Conservation (phyloP, 495 filamentous ascomycete species). For the Monascus purpureus region DNA sequence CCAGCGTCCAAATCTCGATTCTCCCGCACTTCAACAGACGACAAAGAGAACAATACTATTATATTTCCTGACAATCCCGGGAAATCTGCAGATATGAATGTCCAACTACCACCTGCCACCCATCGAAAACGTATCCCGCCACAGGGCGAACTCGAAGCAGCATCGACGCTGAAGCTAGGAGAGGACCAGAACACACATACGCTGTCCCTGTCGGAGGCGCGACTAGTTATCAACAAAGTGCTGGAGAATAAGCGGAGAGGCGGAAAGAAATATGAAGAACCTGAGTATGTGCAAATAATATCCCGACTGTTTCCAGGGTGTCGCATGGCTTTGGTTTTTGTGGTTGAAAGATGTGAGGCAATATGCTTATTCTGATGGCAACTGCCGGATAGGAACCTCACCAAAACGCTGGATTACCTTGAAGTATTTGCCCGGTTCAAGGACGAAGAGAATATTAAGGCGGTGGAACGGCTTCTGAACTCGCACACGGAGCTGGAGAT, state of each 20-base stretch:
- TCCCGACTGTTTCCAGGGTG: too few relatives aligned
- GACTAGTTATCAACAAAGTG: constrained; percentile 77
- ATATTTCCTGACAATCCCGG: too few relatives aligned
- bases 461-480: constrained; percentile 70
- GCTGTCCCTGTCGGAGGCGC: constrained; percentile 79
- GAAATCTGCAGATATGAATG: too few relatives aligned
- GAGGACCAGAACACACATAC: constrained; percentile 83
- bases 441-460: constrained; percentile 83
- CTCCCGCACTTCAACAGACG: too few relatives aligned
- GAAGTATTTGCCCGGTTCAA: constrained; percentile 92
- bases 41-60: neutral
- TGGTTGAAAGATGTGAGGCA: too few relatives aligned
- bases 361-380: too few relatives aligned
- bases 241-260: constrained; percentile 44
- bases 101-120: constrained; percentile 37
- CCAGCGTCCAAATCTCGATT: too few relatives aligned
- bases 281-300: constrained; percentile 28
- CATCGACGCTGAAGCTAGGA: constrained; percentile 67
- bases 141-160: constrained; percentile 79
- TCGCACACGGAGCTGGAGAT: constrained; percentile 65
- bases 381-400: constrained; percentile 40
- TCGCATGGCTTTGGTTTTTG: too few relatives aligned
- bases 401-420: constrained; percentile 79
- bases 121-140: constrained; percentile 59
- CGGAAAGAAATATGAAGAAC: constrained; percentile 35